phyloP scores from a whole-genome alignment of 164 flowering plant species.

The Magnolia kwangsiensis region DNA sequence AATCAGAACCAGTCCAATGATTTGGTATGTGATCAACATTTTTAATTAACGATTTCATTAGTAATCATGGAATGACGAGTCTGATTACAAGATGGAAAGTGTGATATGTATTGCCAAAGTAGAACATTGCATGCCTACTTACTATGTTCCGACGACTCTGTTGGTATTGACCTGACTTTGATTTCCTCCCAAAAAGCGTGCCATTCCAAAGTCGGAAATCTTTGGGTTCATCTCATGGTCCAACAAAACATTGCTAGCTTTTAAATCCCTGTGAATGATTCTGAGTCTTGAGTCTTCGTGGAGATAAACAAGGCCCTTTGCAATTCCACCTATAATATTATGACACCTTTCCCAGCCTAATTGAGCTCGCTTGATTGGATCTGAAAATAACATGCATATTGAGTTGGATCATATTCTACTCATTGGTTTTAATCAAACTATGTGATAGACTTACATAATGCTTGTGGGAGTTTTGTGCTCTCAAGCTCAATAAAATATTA shows the following conservation, averaged over 20 bases:
- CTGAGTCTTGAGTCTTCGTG: conserved; percentile 49
- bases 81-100: no score
- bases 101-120: no score
- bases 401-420: no score
- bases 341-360: conserved; percentile 22
- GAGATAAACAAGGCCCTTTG: conserved; percentile 51
- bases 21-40: no score
- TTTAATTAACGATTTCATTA: no score
- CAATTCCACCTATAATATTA: conserved; percentile 33
- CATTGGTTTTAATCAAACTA: no score
- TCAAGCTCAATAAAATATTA: no score
- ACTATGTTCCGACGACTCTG: conserved; percentile 34
- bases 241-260: conserved; percentile 46
- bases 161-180: conserved; percentile 21
- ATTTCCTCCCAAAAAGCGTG: conserved; percentile 29
- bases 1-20: no score
- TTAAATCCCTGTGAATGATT: conserved; percentile 55
- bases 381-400: not conserved
- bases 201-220: conserved; percentile 49
- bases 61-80: no score
- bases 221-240: conserved; percentile 42
- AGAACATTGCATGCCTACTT: conserved; percentile 8
- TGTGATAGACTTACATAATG: no score
- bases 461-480: no score
- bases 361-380: not conserved